Conservation (phyloP, 2,329 filamentous ascomycete species). For the Sporothrix sp. region DNA sequence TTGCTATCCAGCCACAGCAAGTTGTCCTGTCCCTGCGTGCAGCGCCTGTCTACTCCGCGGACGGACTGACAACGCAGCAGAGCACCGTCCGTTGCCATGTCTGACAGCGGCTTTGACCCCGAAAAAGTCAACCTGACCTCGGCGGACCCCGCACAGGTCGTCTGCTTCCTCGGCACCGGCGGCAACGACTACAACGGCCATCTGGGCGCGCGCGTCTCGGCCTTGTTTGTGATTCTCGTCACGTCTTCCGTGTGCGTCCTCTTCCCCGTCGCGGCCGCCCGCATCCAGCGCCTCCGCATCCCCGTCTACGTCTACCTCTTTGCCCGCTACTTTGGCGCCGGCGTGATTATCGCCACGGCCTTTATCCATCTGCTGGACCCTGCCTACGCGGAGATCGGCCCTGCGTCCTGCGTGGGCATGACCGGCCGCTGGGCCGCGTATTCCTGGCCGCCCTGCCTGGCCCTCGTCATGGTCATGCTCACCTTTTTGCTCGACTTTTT, state of each 20-base stretch:
- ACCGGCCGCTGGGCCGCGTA: slow-evolving; percentile 54
- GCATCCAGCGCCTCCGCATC: slow-evolving; percentile 44
- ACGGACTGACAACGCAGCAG: no score
- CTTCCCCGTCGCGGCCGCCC: slow-evolving; percentile 58
- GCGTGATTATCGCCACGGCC: slow-evolving; percentile 85
- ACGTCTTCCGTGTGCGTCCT: slow-evolving; percentile 50
- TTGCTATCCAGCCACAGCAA: no score
- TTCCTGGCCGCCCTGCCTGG: slow-evolving; percentile 75
- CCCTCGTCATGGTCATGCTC: slow-evolving; percentile 73
- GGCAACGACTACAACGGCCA: slow-evolving; percentile 46
- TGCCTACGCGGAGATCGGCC: slow-evolving; percentile 59
- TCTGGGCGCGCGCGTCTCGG: slow-evolving; percentile 57
- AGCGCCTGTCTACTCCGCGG: no score
- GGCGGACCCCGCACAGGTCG: slow-evolving; percentile 32
- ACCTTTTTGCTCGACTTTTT: slow-evolving; percentile 87
- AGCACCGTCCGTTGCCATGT: slow-evolving; percentile 11
- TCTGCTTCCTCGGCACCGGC: slow-evolving; percentile 39
- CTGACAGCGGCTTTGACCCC: slow-evolving; percentile 26
- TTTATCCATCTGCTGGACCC: slow-evolving; percentile 85
- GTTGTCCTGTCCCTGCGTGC: no score
- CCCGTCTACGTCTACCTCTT: slow-evolving; percentile 63
- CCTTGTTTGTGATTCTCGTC: slow-evolving; percentile 65
- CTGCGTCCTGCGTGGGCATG: slow-evolving; percentile 32
- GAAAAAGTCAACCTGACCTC: slow-evolving; percentile 34
- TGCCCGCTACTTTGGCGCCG: slow-evolving; percentile 86